Base-by-base conservation (phyloP, 495 filamentous ascomycete genomes). In the Penicillium arizonense region DNA sequence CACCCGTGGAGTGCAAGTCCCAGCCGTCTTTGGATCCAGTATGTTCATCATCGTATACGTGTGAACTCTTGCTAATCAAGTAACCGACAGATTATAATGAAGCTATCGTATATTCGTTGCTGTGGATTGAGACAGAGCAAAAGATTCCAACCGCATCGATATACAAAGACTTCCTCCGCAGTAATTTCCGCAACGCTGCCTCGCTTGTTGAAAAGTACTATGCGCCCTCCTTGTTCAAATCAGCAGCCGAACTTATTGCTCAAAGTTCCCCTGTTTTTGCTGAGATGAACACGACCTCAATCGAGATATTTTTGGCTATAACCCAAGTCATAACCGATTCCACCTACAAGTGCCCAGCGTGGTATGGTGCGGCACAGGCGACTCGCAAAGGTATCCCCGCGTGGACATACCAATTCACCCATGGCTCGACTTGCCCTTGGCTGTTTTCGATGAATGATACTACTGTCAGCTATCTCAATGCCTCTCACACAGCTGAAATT, bases 341-440 rank as follows among this genome's bases (percentile, higher is more conserved):
- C 4, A 47, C 59, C 3, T 72, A 59, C 56, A 54, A 61, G 24
- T 75, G 72, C 44, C 52, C 69, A 1, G 53, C 57, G n/a, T 68
- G 63, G 45, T 56, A 61, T 36, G 63, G 55, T 5, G 56, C 69
- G 13, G 16, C n/a, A 1, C 37, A 40, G 20, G 37, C 37, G 1
- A 40, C 16, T 5, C 44, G 35, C 33, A 68, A 65, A 8, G 53
- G 55, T 9, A 55, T 69, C 4, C 54, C 62, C 4, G 58, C 59
- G 0, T 74, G 61, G 57, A 67, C 54, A 13, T 75, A 75, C 41
- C 55, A 56, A 14, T 71, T 69, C 47, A 52, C 51, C 9, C 71
- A 74, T 42, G 52, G 50, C 16, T 59, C 64, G 5, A 69, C 59
- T 26, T 76, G 72, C 35, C 5, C 37, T 21, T 40, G 37, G 37